These are phyloP conservation scores for Chenopodium formosanum DNA, from an alignment of 148 eudicot species.

Conservation along the genomic window DNA sequence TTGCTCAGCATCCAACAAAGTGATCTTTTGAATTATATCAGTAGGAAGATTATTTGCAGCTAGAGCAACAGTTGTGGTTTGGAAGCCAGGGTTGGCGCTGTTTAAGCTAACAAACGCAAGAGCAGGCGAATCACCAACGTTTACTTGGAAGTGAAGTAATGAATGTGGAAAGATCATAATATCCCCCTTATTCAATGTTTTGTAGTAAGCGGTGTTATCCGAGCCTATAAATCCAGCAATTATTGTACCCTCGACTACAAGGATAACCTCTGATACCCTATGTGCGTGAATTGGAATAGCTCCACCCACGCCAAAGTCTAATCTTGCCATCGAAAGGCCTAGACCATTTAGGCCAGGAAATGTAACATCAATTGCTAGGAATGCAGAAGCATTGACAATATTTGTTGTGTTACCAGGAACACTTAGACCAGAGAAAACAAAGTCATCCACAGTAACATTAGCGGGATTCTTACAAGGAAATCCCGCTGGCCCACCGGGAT, in stretches of 20 bases:
- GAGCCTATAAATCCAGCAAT: conserved; percentile 21
- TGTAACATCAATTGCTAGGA: neutral
- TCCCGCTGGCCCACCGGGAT: conserved; percentile 15
- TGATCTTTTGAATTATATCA: conserved; percentile 8
- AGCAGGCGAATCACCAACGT: conserved; percentile 18
- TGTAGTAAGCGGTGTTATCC: conserved; percentile 16
- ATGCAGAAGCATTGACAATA: neutral
- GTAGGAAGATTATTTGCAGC: conserved; percentile 10
- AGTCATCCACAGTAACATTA: conserved; percentile 19
- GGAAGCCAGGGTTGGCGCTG: conserved; percentile 26
- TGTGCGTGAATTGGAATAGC: conserved; percentile 19
- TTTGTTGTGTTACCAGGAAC: conserved; percentile 6
- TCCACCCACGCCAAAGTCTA: conserved; percentile 23
- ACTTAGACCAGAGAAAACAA: conserved; percentile 14
- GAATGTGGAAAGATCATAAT: conserved; percentile 23
- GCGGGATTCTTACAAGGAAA: conserved; percentile 18
- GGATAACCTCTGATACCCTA: conserved; percentile 17
- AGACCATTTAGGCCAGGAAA: conserved; percentile 26
- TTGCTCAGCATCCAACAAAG: conserved; percentile 13
- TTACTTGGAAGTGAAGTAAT: conserved; percentile 25
- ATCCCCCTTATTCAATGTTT: conserved; percentile 25
- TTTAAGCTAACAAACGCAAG: conserved; percentile 22
- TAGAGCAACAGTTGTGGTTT: neutral
- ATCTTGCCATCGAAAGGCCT: conserved; percentile 23
- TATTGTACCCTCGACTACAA: conserved; percentile 12